Base-by-base conservation (phyloP, 2,329 filamentous ascomycete genomes). In the Cladophialophora chaetospira region DNA sequence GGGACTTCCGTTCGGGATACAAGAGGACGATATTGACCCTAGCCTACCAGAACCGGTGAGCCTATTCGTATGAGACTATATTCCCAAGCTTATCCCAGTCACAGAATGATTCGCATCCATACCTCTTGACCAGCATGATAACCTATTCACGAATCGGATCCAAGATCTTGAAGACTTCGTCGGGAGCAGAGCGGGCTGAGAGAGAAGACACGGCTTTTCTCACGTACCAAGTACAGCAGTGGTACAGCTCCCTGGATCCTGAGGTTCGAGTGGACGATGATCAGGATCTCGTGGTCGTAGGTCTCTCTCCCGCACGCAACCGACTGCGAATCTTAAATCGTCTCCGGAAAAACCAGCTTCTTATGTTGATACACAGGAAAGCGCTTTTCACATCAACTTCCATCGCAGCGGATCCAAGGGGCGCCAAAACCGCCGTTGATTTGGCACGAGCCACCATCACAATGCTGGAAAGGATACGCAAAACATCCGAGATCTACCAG, bases 11-110 rank as follows among this genome's bases (percentile, higher is more conserved):
- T 81, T 80, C 61, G 74, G 74, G 0, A 70, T 81, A 3, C 70
- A 77, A 9, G 78, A 81, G 51, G 71, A 73, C 0, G 79, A 80
- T 46, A 77, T 81, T 57, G 79, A 81, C 47, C 75, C 77, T 0
- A 73, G 75, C 33, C 62, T 81, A 1, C 76, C 77, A 0, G 73
- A 79, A 49, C 75, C 75, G 0, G 77, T 57, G 67, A 60, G 69
- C 0, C 68, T 71, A 1, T 70, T 67, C 3, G 5, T 44, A 31
- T 15, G 5, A 2, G n/a, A 38, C 13, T 26, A 13, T 15, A 3
- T 23, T 25, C 25, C 9, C 28, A n/a, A n/a, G 6, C 46, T 56
- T 17, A 56, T 13, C 17, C 36, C 29, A 1, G 17, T 26, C 15
- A 45, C 17, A 57, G 54, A 21, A 17, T 23, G 63, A 70, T 11